Percentiles rank a stretch among this genome's conserved stretches.
Evolutionary conservation across 306 rosid genomes (phyloP).

Genomic region (Begonia peltatifolia): DNA sequence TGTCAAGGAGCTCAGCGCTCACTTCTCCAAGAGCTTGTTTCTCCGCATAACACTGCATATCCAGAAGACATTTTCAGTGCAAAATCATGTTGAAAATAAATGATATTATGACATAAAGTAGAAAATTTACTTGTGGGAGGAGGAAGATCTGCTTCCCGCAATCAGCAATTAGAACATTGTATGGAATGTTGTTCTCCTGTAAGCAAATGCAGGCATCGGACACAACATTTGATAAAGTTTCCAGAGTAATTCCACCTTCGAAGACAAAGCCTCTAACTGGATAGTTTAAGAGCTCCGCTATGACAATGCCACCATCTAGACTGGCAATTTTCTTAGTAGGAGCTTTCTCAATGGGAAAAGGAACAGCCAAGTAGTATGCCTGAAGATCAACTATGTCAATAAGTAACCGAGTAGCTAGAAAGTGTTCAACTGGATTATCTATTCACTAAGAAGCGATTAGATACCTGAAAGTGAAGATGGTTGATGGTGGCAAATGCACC

Average conservation of each 20-base stretch:
- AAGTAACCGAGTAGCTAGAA: too few species aligned
- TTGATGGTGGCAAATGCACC: conserved; percentile 96
- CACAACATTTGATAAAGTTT: conserved; percentile 49
- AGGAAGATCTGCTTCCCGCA: conserved; percentile 61
- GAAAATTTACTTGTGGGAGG: conserved; percentile 66
- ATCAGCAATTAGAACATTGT: conserved; percentile 75
- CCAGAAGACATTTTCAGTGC: too few species aligned
- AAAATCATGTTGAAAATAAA: too few species aligned
- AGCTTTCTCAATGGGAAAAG: conserved; percentile 89
- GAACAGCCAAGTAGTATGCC: conserved; percentile 83
- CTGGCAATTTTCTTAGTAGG: conserved; percentile 48
- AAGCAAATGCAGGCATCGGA: conserved; percentile 82
- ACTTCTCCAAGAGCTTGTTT: conserved; percentile 98
- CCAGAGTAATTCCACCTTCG: conserved; percentile 53
- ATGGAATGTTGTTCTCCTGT: conserved; percentile 72
- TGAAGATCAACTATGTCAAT: conserved; percentile 1
- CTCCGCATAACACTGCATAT: conserved; percentile 82
- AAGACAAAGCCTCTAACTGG: conserved; percentile 87
- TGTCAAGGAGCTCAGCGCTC: conserved; percentile 73
- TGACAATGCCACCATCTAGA: conserved; percentile 34
- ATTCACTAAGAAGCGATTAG: background rate
- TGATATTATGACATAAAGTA: background rate
- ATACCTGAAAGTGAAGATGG: conserved; percentile 96
- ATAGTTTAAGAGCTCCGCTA: conserved; percentile 52
- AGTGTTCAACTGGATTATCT: too few species aligned